Evolutionary conservation across 2,329 filamentous ascomycete genomes (phyloP).

Genomic region (Falciphora oryzae): DNA sequence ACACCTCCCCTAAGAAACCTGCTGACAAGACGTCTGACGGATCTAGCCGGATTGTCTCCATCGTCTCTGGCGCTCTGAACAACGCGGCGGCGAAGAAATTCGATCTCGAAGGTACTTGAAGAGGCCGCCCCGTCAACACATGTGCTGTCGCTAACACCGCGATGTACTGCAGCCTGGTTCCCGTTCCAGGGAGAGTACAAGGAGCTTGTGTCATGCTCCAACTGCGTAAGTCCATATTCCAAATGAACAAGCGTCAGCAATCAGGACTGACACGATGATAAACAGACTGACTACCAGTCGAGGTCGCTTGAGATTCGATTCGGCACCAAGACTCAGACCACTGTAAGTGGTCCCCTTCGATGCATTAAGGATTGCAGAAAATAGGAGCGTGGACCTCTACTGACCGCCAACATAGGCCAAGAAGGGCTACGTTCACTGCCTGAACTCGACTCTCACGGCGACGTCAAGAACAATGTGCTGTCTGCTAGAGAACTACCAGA

Average conservation of each 20-base stretch:
- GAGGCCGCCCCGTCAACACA: neutral
- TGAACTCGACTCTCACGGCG: slow-evolving; percentile 56
- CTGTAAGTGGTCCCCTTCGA: neutral
- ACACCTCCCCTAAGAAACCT: neutral
- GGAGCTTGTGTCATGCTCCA: slow-evolving; percentile 94
- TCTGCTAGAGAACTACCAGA: slow-evolving; percentile 95
- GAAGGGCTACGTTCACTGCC: slow-evolving; percentile 91
- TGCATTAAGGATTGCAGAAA: neutral
- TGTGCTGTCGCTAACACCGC: neutral
- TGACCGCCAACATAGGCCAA: slow-evolving; percentile 30
- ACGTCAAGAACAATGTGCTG: slow-evolving; percentile 59
- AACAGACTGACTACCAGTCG: slow-evolving; percentile 58
- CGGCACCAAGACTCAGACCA: slow-evolving; percentile 76
- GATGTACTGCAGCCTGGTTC: slow-evolving; percentile 61
- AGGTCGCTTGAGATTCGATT: slow-evolving; percentile 89
- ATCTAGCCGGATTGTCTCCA: slow-evolving; percentile 67
- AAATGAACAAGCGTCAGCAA: neutral
- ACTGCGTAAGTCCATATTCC: slow-evolving; percentile 53
- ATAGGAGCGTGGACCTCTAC: neutral
- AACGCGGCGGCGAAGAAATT: slow-evolving; percentile 84
- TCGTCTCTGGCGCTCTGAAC: slow-evolving; percentile 94
- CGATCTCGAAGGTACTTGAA: slow-evolving; percentile 91
- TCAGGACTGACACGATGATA: neutral
- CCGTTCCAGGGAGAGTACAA: slow-evolving; percentile 97
- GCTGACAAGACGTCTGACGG: neutral